phyloP scores from a whole-genome alignment of 306 rosid genomes.

The Crotalaria pallida region DNA sequence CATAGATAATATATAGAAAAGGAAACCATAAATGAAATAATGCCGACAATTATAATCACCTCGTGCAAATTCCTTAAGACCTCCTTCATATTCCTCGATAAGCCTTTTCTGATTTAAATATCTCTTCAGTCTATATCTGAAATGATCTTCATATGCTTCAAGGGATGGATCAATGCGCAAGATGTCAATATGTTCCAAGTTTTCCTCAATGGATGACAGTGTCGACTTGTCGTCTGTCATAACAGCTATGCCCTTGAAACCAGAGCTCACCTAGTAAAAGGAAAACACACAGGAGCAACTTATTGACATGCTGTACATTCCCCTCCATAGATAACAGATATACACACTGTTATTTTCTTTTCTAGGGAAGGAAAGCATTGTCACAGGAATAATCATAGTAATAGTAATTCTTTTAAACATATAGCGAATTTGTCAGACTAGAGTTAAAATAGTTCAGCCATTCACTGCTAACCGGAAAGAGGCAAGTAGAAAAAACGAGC shows the following conservation, averaged over 20 bases:
- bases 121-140: conserved; percentile 56
- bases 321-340: not conserved
- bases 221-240: conserved; percentile 51
- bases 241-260: conserved; percentile 42
- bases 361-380: not conserved
- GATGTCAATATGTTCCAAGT: conserved; percentile 48
- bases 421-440: not conserved
- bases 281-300: conserved; percentile 28
- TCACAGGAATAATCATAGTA: not conserved
- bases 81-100: conserved; percentile 69
- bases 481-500: not conserved
- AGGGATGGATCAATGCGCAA: conserved; percentile 55
- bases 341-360: not conserved
- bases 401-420: not conserved
- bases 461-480: conserved; percentile 1
- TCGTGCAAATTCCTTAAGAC: conserved; percentile 72
- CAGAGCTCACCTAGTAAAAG: conserved; percentile 39
- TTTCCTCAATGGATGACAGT: conserved; percentile 34
- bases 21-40: not conserved
- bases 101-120: conserved; percentile 62
- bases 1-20: conserved; percentile 3
- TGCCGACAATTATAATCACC: conserved; percentile 41
- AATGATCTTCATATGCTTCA: conserved; percentile 60
- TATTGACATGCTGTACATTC: conserved; percentile 15
- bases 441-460: conserved; percentile 12